Percentiles rank a stretch among this genome's conserved stretches.
phyloP scores from a whole-genome alignment of 2,329 filamentous ascomycete species.

The Colletotrichum sp. region DNA sequence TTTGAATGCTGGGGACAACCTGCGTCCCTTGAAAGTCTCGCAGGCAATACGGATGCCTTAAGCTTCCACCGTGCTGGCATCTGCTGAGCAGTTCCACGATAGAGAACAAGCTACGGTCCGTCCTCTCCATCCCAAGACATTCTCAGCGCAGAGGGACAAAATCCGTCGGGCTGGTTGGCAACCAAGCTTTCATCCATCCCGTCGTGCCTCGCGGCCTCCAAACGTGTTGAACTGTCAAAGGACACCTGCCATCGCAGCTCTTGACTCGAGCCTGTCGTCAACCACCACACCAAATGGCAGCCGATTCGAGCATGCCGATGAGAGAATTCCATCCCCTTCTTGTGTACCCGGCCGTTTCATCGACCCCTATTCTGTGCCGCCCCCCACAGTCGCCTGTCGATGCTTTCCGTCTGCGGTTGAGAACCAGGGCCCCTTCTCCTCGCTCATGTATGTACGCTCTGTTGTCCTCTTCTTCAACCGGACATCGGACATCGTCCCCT shows the following conservation, averaged over 20 bases:
- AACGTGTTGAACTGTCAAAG: not conserved
- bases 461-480: not conserved
- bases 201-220: not conserved
- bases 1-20: not conserved
- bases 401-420: slow-evolving; percentile 3
- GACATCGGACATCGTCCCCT: slow-evolving; percentile 14
- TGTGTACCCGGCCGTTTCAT: slow-evolving; percentile 12
- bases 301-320: not conserved
- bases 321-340: slow-evolving; percentile 4
- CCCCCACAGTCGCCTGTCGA: slow-evolving; percentile 4
- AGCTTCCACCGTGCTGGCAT: not conserved
- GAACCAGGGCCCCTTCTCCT: slow-evolving; percentile 6
- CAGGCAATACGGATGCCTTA: not conserved
- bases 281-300: not conserved
- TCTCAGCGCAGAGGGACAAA: not conserved
- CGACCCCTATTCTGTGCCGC: slow-evolving; percentile 1
- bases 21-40: not conserved
- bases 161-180: not conserved
- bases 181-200: not conserved
- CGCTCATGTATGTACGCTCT: not conserved
- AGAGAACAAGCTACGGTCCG: not conserved
- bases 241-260: slow-evolving; percentile 18
- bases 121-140: not conserved
- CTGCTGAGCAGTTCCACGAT: not conserved
- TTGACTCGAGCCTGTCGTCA: slow-evolving; percentile 2